These are phyloP conservation scores for Lachancea cidri DNA, from an alignment of 805 yeast genomes.

Conservation along the genomic window DNA sequence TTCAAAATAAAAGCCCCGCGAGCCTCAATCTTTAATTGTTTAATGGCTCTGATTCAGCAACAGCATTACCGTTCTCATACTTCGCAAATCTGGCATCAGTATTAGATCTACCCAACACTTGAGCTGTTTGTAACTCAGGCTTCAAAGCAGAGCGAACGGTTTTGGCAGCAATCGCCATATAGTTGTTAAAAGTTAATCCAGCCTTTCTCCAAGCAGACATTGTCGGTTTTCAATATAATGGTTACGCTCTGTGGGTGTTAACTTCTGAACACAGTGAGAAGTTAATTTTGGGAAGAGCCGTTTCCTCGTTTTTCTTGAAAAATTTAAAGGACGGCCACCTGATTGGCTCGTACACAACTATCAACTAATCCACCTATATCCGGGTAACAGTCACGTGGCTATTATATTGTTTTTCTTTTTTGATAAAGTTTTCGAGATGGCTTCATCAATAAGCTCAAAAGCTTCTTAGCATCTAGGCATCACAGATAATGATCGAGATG, in stretches of 20 bases:
- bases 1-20: neutral
- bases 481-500: neutral
- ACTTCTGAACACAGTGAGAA: too few relatives aligned
- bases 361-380: too few relatives aligned
- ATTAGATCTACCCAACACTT: slow-evolving; percentile 61
- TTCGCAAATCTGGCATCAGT: slow-evolving; percentile 71
- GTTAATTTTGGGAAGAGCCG: too few relatives aligned
- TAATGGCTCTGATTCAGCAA: slow-evolving; percentile 34
- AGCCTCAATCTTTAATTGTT: slow-evolving; percentile 16
- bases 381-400: neutral
- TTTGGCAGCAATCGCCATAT: slow-evolving; percentile 85
- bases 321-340: neutral
- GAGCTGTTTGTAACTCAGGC: slow-evolving; percentile 72
- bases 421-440: neutral
- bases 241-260: neutral
- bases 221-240: slow-evolving; percentile 8
- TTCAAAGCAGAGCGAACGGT: slow-evolving; percentile 84
- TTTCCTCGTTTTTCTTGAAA: neutral
- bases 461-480: neutral
- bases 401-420: neutral
- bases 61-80: slow-evolving; percentile 61
- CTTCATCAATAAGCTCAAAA: neutral
- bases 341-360: slow-evolving; percentile 3
- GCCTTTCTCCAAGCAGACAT: slow-evolving; percentile 64
- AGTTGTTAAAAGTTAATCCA: slow-evolving; percentile 73